These are phyloP conservation scores for Pseudoturritis turrita DNA, from an alignment of 345 rosid genomes.

Conservation along the genomic window DNA sequence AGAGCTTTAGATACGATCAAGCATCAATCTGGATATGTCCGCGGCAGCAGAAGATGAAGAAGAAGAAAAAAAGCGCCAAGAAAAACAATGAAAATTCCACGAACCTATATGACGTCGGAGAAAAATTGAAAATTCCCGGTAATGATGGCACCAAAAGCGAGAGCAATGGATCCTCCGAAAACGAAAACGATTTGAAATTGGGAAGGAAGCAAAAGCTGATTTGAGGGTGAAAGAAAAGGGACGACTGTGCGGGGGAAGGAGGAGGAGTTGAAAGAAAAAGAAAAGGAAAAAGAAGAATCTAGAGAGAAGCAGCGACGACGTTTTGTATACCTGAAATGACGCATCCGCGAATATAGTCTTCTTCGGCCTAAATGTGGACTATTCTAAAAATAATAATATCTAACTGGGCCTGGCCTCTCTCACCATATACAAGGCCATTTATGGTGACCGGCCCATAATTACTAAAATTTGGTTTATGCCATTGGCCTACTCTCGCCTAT, in stretches of 20 bases:
- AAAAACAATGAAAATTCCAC: background rate
- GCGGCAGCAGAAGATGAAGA: background rate
- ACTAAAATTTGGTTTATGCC: too few species aligned
- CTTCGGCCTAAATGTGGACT: constrained; percentile 4
- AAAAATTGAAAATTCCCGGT: background rate
- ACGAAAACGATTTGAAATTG: background rate
- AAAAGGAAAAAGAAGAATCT: constrained; percentile 15
- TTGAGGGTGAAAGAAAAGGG: background rate
- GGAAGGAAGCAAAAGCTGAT: background rate
- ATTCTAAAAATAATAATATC: constrained; percentile 3
- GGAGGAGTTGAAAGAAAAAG: background rate
- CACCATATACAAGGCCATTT: too few species aligned
- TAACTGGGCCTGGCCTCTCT: background rate
- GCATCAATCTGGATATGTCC: background rate
- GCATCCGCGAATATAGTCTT: constrained; percentile 26
- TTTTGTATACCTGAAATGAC: constrained; percentile 17
- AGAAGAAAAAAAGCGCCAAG: too few species aligned
- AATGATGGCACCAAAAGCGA: background rate
- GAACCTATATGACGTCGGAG: background rate
- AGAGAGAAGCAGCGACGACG: constrained; percentile 18
- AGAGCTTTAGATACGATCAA: background rate
- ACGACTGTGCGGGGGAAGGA: too few species aligned
- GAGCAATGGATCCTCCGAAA: background rate
- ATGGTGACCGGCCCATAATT: too few species aligned
- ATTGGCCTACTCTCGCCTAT: too few species aligned